phyloP scores from a whole-genome alignment of 306 rosid species.

The Cicer pinnatifidum region DNA sequence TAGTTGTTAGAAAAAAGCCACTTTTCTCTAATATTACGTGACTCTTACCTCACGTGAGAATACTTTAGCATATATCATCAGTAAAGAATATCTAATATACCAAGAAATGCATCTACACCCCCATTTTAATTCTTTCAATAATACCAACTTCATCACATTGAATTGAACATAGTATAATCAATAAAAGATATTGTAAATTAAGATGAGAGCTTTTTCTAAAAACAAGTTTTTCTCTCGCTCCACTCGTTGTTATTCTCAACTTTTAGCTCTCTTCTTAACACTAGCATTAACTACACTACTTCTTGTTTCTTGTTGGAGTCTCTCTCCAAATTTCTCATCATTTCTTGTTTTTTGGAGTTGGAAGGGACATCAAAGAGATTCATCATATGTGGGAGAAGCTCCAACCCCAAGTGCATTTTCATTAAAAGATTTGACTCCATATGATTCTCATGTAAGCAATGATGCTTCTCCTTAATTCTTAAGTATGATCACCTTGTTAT shows the following conservation, averaged over 20 bases:
- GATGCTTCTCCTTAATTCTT: not conserved
- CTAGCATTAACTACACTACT: constrained; percentile 19
- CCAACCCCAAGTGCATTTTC: constrained; percentile 37
- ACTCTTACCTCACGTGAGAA: constrained; percentile 25
- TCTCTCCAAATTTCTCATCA: constrained; percentile 20
- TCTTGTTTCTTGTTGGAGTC: constrained; percentile 37
- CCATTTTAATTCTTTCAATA: not conserved
- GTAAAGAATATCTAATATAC: constrained; percentile 39
- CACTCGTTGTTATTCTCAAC: constrained; percentile 13
- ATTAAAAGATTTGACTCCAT: not conserved
- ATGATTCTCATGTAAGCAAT: constrained; percentile 33
- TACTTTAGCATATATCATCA: not conserved
- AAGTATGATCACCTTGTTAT: not conserved
- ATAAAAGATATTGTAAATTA: not conserved
- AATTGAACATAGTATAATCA: constrained; percentile 14
- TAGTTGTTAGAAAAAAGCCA: not conserved
- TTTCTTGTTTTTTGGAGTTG: constrained; percentile 35
- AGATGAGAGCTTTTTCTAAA: constrained; percentile 36
- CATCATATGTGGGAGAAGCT: constrained; percentile 21
- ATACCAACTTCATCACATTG: constrained; percentile 12
- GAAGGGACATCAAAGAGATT: constrained; percentile 11
- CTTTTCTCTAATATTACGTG: constrained; percentile 10
- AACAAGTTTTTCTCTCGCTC: constrained; percentile 18
- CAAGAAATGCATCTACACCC: constrained; percentile 46
- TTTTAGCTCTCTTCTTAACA: constrained; percentile 30